A percentile compares a stretch with the other conserved stretches of the same genome.
phyloP scores from a whole-genome alignment of 192 early-diverging fungal species.

The Cetraspora pellucida region DNA sequence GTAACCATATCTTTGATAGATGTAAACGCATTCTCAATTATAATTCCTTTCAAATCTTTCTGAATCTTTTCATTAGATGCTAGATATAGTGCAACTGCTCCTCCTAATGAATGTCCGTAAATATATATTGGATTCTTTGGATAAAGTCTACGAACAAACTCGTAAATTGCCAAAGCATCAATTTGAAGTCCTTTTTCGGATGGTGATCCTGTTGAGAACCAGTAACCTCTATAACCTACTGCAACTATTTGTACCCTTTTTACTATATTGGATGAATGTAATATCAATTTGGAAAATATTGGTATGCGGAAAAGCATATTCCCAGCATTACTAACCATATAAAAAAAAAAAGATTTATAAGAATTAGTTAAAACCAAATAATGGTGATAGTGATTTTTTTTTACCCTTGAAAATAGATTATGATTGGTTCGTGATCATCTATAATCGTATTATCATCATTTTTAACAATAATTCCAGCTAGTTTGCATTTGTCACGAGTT shows the following conservation, averaged over 20 bases:
- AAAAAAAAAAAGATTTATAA: background rate
- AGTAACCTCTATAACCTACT: conserved; percentile 46
- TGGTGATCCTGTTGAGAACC: conserved; percentile 38
- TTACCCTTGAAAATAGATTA: conserved; percentile 53
- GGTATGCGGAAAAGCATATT: conserved; percentile 44
- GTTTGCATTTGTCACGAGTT: conserved; percentile 1
- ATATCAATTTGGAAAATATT: conserved; percentile 36
- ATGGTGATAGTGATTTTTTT: background rate
- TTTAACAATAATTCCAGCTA: conserved; percentile 32
- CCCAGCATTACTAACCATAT: conserved; percentile 43
- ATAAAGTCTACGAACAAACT: conserved; percentile 22
- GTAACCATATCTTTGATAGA: conserved; percentile 44
- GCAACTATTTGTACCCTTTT: conserved; percentile 39
- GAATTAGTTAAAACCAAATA: background rate
- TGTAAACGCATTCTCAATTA: conserved; percentile 49
- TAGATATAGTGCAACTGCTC: conserved; percentile 41
- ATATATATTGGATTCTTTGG: conserved; percentile 35
- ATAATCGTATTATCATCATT: background rate
- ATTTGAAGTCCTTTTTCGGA: conserved; percentile 39
- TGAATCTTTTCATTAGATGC: conserved; percentile 27
- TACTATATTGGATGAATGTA: conserved; percentile 4
- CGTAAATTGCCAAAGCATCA: conserved; percentile 40
- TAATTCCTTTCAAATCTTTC: conserved; percentile 36
- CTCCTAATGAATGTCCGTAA: conserved; percentile 49
- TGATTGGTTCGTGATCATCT: conserved; percentile 27